Conservation (phyloP, 345 rosid genomes). For the Durio zibethinus region DNA sequence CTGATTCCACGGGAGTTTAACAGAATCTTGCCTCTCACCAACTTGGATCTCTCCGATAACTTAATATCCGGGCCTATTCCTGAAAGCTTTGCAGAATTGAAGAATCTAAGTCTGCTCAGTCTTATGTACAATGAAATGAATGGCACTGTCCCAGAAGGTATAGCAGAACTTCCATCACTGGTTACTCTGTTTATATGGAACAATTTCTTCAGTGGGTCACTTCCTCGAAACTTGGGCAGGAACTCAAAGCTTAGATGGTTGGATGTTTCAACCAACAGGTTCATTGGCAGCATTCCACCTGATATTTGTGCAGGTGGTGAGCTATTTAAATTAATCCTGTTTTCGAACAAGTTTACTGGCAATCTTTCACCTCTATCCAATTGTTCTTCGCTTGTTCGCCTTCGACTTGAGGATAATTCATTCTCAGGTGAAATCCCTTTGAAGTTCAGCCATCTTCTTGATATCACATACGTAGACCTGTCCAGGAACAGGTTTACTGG, state of each 20-base stretch:
- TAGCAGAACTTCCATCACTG: slow-evolving; percentile 73
- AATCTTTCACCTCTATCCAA: slow-evolving; percentile 58
- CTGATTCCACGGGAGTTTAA: slow-evolving; percentile 68
- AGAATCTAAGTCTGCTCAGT: slow-evolving; percentile 67
- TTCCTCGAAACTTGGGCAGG: slow-evolving; percentile 70
- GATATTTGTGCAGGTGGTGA: slow-evolving; percentile 73
- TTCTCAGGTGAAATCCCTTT: slow-evolving; percentile 78
- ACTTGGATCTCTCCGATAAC: slow-evolving; percentile 88
- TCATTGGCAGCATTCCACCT: slow-evolving; percentile 70
- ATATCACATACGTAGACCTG: slow-evolving; percentile 70
- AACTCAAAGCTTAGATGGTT: slow-evolving; percentile 78
- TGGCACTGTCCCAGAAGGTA: slow-evolving; percentile 68
- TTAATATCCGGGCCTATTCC: slow-evolving; percentile 72
- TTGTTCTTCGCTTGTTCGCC: slow-evolving; percentile 79
- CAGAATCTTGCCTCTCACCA: slow-evolving; percentile 45
- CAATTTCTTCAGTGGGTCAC: slow-evolving; percentile 75
- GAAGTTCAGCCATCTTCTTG: slow-evolving; percentile 52
- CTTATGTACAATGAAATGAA: slow-evolving; percentile 86
- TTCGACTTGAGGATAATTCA: slow-evolving; percentile 79
- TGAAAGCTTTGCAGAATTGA: slow-evolving; percentile 62
- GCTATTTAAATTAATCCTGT: slow-evolving; percentile 66
- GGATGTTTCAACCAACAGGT: slow-evolving; percentile 81
- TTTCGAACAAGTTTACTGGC: slow-evolving; percentile 72
- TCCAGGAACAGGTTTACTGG: slow-evolving; percentile 74
- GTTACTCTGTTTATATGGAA: slow-evolving; percentile 86